phyloP scores from a whole-genome alignment of 2,329 filamentous ascomycete species.

The Dryadomyces sulphureus region DNA sequence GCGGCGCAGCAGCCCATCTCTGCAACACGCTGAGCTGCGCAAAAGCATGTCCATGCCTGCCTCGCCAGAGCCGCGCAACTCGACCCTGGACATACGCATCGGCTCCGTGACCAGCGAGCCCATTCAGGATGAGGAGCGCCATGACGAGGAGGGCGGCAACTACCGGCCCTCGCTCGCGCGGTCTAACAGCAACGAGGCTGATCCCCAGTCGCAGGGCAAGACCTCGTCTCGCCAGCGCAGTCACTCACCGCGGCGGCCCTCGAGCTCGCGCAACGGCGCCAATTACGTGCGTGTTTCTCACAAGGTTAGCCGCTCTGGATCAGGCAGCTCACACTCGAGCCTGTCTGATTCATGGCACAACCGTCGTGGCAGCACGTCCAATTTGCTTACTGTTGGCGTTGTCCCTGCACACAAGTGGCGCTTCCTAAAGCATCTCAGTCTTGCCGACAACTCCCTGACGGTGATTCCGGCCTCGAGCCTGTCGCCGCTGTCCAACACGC shows the following conservation, averaged over 20 bases:
- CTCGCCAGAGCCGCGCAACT: conserved; percentile 36
- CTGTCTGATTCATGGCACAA: conserved; percentile 50
- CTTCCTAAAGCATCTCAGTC: conserved; percentile 78
- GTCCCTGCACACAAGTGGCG: conserved; percentile 86
- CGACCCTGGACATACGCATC: conserved; percentile 34
- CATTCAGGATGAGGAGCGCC: conserved; percentile 20
- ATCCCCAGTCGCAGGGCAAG: conserved; percentile 25
- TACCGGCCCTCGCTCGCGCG: conserved; percentile 29
- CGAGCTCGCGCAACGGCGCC: conserved; percentile 58
- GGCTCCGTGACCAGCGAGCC: conserved; percentile 45
- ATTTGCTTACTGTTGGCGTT: conserved; percentile 54
- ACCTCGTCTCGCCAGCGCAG: conserved; percentile 47
- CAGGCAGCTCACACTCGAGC: conserved; percentile 82
- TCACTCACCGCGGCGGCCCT: conserved; percentile 65
- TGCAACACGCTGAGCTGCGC: conserved; percentile 50
- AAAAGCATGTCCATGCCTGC: conserved; percentile 56
- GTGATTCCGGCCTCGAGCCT: conserved; percentile 63
- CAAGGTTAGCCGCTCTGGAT: conserved; percentile 74
- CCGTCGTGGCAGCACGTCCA: conserved; percentile 61
- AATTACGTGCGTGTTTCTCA: conserved; percentile 48
- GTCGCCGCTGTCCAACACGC: conserved; percentile 67
- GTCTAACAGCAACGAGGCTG: conserved; percentile 30
- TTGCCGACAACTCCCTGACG: conserved; percentile 84
- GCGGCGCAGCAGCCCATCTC: conserved; percentile 48
- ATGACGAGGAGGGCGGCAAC: conserved; percentile 19